These are phyloP conservation scores for Salix koriyanagi DNA, from an alignment of 345 rosid species.

Conservation along the genomic window DNA sequence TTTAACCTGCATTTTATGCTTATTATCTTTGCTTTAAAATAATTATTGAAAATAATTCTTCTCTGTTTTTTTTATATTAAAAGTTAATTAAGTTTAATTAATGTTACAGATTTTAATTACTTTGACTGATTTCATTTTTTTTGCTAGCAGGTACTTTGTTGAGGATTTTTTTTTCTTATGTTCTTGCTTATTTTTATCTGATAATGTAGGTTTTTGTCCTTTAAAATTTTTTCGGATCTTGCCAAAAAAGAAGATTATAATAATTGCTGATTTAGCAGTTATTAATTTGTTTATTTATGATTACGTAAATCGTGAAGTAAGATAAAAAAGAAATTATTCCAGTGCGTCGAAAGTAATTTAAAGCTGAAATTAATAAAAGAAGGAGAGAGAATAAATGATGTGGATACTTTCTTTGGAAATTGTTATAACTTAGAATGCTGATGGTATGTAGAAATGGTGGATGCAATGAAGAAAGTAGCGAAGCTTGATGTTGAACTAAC, in stretches of 20 bases:
- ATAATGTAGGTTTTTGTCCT: background rate
- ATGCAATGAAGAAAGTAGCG: constrained; percentile 60
- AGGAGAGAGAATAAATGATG: background rate
- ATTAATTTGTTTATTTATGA: background rate
- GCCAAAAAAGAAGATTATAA: background rate
- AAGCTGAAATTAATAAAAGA: background rate
- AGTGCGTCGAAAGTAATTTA: background rate
- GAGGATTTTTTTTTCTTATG: background rate
- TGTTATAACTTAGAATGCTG: background rate
- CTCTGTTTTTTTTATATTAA: background rate
- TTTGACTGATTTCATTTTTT: background rate
- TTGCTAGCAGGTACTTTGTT: background rate
- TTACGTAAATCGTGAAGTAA: background rate
- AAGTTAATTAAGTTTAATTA: background rate
- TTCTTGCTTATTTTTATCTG: background rate
- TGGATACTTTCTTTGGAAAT: background rate
- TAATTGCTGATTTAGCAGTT: background rate
- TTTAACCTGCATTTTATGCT: background rate
- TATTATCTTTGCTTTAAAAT: background rate
- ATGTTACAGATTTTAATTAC: background rate
- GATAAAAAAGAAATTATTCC: background rate
- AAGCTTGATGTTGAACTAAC: constrained; percentile 49
- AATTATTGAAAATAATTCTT: background rate
- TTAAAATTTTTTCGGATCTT: background rate
- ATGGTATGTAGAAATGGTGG: constrained; percentile 50